phyloP scores from a whole-genome alignment of 2,329 filamentous ascomycete species.

The Aureobasidium pullulans region DNA sequence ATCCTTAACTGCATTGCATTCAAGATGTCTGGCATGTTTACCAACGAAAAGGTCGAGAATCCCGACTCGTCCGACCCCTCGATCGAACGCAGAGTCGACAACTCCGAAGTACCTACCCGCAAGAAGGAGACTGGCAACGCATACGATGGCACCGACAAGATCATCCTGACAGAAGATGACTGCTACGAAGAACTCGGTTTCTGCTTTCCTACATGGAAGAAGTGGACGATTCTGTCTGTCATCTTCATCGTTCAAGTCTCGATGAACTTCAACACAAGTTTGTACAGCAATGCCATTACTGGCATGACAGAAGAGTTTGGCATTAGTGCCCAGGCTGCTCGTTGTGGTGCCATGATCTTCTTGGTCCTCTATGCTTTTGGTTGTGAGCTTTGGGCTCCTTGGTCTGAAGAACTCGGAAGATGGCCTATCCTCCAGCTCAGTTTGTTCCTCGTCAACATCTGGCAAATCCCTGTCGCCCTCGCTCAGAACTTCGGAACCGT shows the following conservation, averaged over 20 bases:
- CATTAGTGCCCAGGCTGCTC: conserved; percentile 41
- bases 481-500: conserved; percentile 40
- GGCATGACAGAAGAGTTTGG: conserved; percentile 40
- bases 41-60: conserved; percentile 12
- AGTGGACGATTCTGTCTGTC: conserved; percentile 45
- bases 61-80: conserved; percentile 3
- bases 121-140: conserved; percentile 7
- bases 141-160: neutral
- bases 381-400: conserved; percentile 46
- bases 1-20: neutral
- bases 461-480: conserved; percentile 43
- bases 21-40: conserved; percentile 6
- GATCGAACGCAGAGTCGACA: conserved; percentile 11
- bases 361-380: conserved; percentile 46
- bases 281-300: conserved; percentile 46
- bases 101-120: conserved; percentile 1
- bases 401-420: conserved; percentile 49
- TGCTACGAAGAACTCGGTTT: conserved; percentile 43
- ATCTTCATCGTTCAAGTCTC: conserved; percentile 49
- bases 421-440: conserved; percentile 45
- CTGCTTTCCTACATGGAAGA: conserved; percentile 42
- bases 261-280: conserved; percentile 53
- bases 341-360: conserved; percentile 43
- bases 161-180: conserved; percentile 11
- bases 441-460: conserved; percentile 48